These are phyloP conservation scores for Apodospora peruviana DNA, from an alignment of 495 filamentous ascomycete species.

Conservation along the genomic window DNA sequence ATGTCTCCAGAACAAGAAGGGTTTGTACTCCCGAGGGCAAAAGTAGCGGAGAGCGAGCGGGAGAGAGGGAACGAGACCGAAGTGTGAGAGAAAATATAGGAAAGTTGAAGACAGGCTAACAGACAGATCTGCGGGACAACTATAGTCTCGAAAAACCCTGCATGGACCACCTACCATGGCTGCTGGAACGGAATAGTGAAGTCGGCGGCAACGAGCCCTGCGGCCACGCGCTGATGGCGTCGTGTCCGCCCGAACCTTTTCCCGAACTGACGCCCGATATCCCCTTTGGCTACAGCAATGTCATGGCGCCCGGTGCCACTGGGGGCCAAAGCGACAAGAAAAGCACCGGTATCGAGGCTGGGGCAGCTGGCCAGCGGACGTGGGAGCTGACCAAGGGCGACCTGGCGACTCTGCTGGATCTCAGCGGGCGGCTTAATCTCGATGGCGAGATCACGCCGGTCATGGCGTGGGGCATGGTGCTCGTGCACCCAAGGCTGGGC, in stretches of 20 bases:
- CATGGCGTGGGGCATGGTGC: slow-evolving; percentile 84
- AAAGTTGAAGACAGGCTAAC: slow-evolving; percentile 16
- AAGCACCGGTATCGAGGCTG: slow-evolving; percentile 29
- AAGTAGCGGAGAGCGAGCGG: no score
- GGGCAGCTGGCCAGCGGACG: slow-evolving; percentile 46
- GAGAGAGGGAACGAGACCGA: neutral
- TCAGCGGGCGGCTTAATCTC: slow-evolving; percentile 76
- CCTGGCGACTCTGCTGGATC: slow-evolving; percentile 72
- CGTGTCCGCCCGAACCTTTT: slow-evolving; percentile 66
- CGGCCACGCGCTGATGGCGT: slow-evolving; percentile 87
- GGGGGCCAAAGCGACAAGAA: slow-evolving; percentile 29
- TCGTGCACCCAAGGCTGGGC: slow-evolving; percentile 60
- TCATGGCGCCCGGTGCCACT: slow-evolving; percentile 13
- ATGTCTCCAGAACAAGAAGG: no score
- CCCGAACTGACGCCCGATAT: slow-evolving; percentile 39
- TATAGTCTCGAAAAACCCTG: slow-evolving; percentile 87
- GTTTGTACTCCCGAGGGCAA: no score
- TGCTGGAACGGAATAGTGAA: slow-evolving; percentile 54
- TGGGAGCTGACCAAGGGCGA: slow-evolving; percentile 69
- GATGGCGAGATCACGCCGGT: slow-evolving; percentile 96
- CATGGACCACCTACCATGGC: slow-evolving; percentile 86
- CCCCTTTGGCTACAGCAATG: slow-evolving; percentile 41
- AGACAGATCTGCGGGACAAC: slow-evolving; percentile 7
- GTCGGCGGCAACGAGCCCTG: slow-evolving; percentile 45
- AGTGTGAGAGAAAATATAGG: neutral